phyloP scores from a whole-genome alignment of 2,329 filamentous ascomycete species.

The Calonectria pseudoreteaudii region DNA sequence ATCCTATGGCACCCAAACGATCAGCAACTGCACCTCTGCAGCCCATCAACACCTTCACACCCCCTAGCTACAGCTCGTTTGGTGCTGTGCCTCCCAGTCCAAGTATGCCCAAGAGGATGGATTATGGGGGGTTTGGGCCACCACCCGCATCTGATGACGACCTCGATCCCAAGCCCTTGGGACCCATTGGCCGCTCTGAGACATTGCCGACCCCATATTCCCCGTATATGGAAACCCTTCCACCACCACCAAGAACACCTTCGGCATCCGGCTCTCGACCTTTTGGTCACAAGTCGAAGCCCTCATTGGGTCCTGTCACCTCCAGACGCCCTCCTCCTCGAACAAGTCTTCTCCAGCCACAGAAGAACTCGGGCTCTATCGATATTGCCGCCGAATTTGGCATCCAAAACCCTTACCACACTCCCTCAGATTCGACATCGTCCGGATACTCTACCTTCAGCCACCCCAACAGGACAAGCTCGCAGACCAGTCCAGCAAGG shows the following conservation, averaged over 20 bases:
- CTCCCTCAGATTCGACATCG: conserved; percentile 72
- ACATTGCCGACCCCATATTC: conserved; percentile 62
- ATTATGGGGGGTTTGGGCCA: conserved; percentile 69
- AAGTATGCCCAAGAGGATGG: conserved; percentile 60
- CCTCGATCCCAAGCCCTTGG: conserved; percentile 52
- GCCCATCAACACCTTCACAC: background rate
- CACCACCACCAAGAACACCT: conserved; percentile 53
- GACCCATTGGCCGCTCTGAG: conserved; percentile 59
- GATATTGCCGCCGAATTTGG: conserved; percentile 72
- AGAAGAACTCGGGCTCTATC: conserved; percentile 56
- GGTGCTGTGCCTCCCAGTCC: conserved; percentile 53
- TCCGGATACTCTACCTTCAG: conserved; percentile 74
- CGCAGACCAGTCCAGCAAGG: conserved; percentile 60
- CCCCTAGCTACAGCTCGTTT: conserved; percentile 36
- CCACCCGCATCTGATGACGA: conserved; percentile 54
- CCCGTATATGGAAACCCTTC: conserved; percentile 42
- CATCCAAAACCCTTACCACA: conserved; percentile 72
- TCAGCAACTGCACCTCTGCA: conserved; percentile 20
- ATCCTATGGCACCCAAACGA: conserved; percentile 22
- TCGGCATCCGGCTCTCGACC: conserved; percentile 60
- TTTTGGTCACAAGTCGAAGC: conserved; percentile 51
- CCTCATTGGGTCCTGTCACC: conserved; percentile 62
- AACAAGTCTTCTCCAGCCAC: conserved; percentile 59
- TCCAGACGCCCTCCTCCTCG: conserved; percentile 66
- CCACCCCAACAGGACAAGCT: conserved; percentile 69